Conservation (phyloP, 495 filamentous ascomycete species). For the Tuber brumale region DNA sequence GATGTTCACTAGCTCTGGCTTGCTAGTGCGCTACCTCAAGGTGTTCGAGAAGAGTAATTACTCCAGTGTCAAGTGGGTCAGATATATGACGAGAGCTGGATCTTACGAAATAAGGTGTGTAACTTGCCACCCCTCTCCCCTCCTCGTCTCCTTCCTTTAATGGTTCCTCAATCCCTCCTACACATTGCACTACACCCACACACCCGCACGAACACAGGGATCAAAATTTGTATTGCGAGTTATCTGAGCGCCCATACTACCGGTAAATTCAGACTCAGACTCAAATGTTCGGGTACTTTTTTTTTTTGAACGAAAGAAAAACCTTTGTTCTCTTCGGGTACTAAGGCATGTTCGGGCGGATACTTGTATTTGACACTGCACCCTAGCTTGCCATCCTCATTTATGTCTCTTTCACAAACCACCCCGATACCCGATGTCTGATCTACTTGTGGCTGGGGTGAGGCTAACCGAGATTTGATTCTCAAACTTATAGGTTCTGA, state of each 20-base stretch:
- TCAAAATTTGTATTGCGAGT: not conserved
- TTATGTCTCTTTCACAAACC: not conserved
- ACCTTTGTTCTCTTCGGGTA: no score
- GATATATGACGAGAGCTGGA: constrained; percentile 96
- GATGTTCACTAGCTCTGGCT: constrained; percentile 94
- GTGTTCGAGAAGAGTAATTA: constrained; percentile 99
- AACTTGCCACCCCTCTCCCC: not conserved
- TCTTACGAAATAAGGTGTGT: constrained; percentile 67
- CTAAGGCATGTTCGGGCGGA: not conserved
- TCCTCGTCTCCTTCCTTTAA: not conserved
- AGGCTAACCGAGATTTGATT: not conserved
- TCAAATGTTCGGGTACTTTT: not conserved
- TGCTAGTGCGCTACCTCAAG: constrained; percentile 93
- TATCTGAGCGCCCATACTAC: not conserved
- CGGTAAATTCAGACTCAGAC: not conserved
- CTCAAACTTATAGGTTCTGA: not conserved
- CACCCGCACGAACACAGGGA: not conserved
- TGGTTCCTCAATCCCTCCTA: not conserved
- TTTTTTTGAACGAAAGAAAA: no score
- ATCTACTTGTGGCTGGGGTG: not conserved
- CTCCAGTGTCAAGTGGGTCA: constrained; percentile 96
- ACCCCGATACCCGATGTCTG: not conserved
- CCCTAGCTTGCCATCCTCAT: not conserved
- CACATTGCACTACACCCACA: not conserved
- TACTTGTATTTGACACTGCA: not conserved